Percentiles rank a stretch among this genome's conserved stretches.
Conservation (phyloP, 148 eudicot species). For the Persicaria maculosa region DNA sequence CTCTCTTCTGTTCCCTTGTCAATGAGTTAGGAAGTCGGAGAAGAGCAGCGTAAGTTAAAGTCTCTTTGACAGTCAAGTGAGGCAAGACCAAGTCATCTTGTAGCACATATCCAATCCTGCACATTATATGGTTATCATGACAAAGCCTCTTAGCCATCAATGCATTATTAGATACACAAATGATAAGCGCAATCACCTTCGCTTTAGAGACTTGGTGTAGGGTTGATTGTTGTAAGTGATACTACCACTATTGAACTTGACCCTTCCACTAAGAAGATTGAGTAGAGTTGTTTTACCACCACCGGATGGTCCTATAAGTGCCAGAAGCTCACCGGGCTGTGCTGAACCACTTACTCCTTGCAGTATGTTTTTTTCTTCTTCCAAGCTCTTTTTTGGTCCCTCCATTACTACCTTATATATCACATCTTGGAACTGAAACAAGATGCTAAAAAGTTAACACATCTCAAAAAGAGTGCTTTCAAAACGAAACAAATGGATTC, state of each 20-base stretch:
- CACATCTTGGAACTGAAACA: conserved; percentile 36
- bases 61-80: conserved; percentile 33
- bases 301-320: conserved; percentile 40
- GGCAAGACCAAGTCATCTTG: conserved; percentile 33
- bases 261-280: conserved; percentile 28
- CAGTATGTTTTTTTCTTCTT: conserved; percentile 21
- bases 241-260: conserved; percentile 20
- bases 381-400: conserved; percentile 9
- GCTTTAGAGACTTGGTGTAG: conserved; percentile 26
- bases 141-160: background rate
- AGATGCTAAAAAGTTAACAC: background rate
- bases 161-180: background rate
- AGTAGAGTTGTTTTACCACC: conserved; percentile 38
- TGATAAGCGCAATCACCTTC: conserved; percentile 13
- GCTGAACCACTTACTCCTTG: conserved; percentile 41
- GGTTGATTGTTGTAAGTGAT: conserved; percentile 32
- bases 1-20: conserved; percentile 21
- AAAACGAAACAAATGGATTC: background rate
- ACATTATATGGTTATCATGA: background rate
- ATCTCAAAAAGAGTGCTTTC: background rate
- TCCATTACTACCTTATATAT: conserved; percentile 26
- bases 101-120: conserved; percentile 33
- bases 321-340: conserved; percentile 33
- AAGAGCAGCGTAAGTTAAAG: conserved; percentile 24
- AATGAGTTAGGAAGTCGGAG: conserved; percentile 28